phyloP scores from a whole-genome alignment of 2,329 filamentous ascomycete genomes.

The Tolypocladium cylindrosporum region DNA sequence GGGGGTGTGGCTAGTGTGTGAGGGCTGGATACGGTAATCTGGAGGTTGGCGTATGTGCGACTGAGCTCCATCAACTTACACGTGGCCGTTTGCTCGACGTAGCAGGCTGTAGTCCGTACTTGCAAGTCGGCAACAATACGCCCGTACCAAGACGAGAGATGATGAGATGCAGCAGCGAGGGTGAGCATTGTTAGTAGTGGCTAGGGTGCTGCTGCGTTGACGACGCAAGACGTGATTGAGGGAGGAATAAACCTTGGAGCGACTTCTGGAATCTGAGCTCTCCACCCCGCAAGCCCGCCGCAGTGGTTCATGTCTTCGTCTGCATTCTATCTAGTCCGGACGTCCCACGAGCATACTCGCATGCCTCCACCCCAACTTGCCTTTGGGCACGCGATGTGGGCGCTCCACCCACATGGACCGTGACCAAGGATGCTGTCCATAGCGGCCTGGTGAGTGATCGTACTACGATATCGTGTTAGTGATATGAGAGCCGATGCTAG shows the following conservation, averaged over 20 bases:
- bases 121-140: too few species aligned
- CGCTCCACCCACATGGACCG: background rate
- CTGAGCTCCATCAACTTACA: too few species aligned
- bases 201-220: background rate
- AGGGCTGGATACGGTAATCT: background rate
- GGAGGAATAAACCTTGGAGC: background rate
- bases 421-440: background rate
- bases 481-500: background rate
- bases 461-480: background rate
- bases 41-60: background rate
- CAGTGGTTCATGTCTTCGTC: background rate
- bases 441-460: background rate
- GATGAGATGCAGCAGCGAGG: too few species aligned
- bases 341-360: background rate
- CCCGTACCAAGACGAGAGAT: too few species aligned
- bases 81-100: background rate
- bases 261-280: too few species aligned
- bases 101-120: background rate
- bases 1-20: constrained; percentile 6
- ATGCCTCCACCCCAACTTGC: background rate
- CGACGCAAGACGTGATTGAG: background rate
- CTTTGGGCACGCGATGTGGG: background rate
- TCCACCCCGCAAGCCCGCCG: background rate
- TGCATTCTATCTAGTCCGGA: background rate
- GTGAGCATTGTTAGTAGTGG: too few species aligned